phyloP scores from a whole-genome alignment of 2,329 filamentous ascomycete species.

The Colletotrichum sp. region DNA sequence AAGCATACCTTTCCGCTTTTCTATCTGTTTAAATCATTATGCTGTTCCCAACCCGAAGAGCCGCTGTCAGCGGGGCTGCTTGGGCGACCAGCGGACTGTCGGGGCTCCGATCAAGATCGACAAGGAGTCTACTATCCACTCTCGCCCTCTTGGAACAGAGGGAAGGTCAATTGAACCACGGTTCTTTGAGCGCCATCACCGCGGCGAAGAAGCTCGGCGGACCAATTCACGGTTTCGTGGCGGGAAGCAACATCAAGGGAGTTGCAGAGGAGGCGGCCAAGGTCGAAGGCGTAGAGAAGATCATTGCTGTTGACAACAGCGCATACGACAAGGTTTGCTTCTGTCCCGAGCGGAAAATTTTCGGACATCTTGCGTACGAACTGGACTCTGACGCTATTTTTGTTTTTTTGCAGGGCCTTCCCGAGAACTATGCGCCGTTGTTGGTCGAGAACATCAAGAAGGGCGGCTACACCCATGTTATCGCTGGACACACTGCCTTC shows the following conservation, averaged over 20 bases:
- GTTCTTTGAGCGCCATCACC: slow-evolving; percentile 83
- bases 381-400: background rate
- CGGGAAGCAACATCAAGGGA: slow-evolving; percentile 76
- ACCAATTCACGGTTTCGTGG: slow-evolving; percentile 84
- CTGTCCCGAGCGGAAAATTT: background rate
- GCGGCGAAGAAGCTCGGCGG: slow-evolving; percentile 89
- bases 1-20: background rate
- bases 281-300: slow-evolving; percentile 88
- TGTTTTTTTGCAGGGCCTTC: slow-evolving; percentile 69
- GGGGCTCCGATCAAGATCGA: slow-evolving; percentile 25
- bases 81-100: slow-evolving; percentile 27
- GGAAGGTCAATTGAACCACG: slow-evolving; percentile 83
- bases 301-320: slow-evolving; percentile 85
- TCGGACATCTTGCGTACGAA: background rate
- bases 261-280: slow-evolving; percentile 87
- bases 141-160: slow-evolving; percentile 92
- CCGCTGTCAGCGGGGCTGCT: slow-evolving; percentile 22
- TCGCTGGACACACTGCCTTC: slow-evolving; percentile 92
- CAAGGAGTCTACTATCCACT: slow-evolving; percentile 73
- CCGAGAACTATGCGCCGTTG: slow-evolving; percentile 93
- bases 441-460: slow-evolving; percentile 97
- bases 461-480: slow-evolving; percentile 89
- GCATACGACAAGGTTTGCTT: slow-evolving; percentile 84
- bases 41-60: slow-evolving; percentile 30
- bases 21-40: slow-evolving; percentile 26